phyloP scores from a whole-genome alignment of 169 alveolate species.

The Plasmodium inui region DNA sequence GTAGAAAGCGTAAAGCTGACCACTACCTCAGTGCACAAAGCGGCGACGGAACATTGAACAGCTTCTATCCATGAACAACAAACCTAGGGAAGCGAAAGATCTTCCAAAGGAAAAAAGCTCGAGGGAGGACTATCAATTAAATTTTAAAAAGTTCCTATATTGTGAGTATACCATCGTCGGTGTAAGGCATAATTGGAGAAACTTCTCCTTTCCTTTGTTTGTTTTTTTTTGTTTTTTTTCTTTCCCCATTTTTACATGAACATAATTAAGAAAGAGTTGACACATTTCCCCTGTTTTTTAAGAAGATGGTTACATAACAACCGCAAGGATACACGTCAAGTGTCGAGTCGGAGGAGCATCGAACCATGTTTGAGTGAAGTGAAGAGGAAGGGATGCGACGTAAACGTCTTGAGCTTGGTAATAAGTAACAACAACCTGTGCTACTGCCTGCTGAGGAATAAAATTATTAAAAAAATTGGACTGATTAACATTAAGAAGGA shows the following conservation, averaged over 20 bases:
- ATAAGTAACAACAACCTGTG: slow-evolving; percentile 69
- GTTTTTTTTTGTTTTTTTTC: too few species aligned
- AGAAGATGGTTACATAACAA: slow-evolving; percentile 45
- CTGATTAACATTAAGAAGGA: slow-evolving; percentile 69
- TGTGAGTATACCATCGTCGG: background rate
- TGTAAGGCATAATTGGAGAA: background rate
- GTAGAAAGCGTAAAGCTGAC: background rate
- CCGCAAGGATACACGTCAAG: background rate
- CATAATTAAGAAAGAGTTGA: background rate
- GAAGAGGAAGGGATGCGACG: slow-evolving; percentile 21
- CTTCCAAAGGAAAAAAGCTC: background rate
- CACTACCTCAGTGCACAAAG: background rate
- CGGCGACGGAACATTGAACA: background rate
- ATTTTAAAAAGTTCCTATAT: background rate
- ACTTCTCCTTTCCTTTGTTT: background rate
- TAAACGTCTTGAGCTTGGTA: slow-evolving; percentile 50
- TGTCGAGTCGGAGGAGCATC: slow-evolving; percentile 11
- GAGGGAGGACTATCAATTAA: background rate
- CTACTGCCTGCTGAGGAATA: slow-evolving; percentile 62
- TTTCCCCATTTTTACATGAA: slow-evolving; percentile 11
- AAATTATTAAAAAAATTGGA: slow-evolving; percentile 70
- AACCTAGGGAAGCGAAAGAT: background rate
- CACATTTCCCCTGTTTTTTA: background rate
- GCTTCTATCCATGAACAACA: background rate
- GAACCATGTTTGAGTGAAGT: slow-evolving; percentile 30